Evolutionary conservation across 805 yeast genomes (phyloP), one percentile per base, ranked within the genome.

Genomic region (Yarrowia keelungensis): DNA sequence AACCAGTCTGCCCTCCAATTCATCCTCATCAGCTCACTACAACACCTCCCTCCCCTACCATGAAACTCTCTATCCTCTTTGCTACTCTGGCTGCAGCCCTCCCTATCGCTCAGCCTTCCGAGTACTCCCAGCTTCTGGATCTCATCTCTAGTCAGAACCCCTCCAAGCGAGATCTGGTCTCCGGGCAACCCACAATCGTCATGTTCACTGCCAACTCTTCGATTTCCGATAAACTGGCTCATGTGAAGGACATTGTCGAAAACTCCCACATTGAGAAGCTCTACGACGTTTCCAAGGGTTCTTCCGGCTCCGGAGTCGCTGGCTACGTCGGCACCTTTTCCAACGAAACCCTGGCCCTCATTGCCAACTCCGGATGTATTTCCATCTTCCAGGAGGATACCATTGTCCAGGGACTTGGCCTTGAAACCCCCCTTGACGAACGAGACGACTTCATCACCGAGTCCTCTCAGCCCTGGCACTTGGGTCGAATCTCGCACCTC

Each of bases 381-480:
- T 84, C 84, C 38, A 81, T 82, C 71, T 69, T 91, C 70, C 97
- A 91, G 81, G 79, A 82, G 74, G 97, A 91, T 76, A 87, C 93
- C 1, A 78, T 82, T 71, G 97, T 91, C 68, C 80, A 82, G 71
- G 86, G 92, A 38, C 81, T 54, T 3, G 61, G 61, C 12, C 15
- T 15, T 10, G 61, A 54, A 15, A 19, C 80, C 66, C 88, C 86
- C 73, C 83, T 87, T 66, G 85, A 87, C 70, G 84, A 86, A 39
- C 69, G 42, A 70, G 95, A 92, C 81, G 14, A 15, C 8, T 39
- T 14, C 26, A 54, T 19, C 47, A 54, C 38, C 15, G 88, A 87
- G 79, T 85, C 83, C 75, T 86, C 85, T 70, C 88, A 90, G 69
- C 90, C 91, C 49, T 87, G 91, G 91, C 91, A 91, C 73, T 83